A percentile compares a stretch with the other conserved stretches of the same genome.
These are phyloP conservation scores for Pestalotiopsis sp. DNA, from an alignment of 2,329 filamentous ascomycete species.

Conservation along the genomic window DNA sequence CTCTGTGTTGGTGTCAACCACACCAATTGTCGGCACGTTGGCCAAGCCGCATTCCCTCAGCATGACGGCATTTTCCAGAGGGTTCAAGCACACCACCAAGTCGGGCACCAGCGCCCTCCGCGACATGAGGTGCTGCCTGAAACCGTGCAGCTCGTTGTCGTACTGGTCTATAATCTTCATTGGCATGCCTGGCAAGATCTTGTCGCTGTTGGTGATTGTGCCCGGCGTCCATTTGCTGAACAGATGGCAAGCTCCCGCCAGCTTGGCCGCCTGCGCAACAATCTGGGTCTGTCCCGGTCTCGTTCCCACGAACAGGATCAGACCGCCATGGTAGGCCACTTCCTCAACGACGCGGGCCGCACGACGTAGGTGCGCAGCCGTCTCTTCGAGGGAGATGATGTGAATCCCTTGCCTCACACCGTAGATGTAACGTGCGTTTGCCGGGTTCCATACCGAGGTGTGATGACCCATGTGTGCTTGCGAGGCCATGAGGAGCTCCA, in stretches of 20 bases:
- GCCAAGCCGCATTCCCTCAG: conserved; percentile 89
- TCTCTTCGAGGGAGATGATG: conserved; percentile 90
- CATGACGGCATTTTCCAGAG: conserved; percentile 86
- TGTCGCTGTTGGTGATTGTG: conserved; percentile 87
- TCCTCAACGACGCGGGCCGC: conserved; percentile 91
- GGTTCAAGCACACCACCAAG: conserved; percentile 90
- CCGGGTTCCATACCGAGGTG: conserved; percentile 91
- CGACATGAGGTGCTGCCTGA: conserved; percentile 64
- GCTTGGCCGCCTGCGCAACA: conserved; percentile 78
- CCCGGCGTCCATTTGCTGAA: conserved; percentile 94
- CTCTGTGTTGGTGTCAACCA: conserved; percentile 92
- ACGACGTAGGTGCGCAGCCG: conserved; percentile 85
- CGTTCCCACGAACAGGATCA: conserved; percentile 91
- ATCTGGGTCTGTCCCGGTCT: conserved; percentile 78
- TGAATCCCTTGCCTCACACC: conserved; percentile 87
- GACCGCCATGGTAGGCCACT: conserved; percentile 78
- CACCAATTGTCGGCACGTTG: conserved; percentile 89
- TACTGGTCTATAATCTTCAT: conserved; percentile 77
- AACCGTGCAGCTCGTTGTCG: conserved; percentile 65
- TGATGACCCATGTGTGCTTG: conserved; percentile 91
- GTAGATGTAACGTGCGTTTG: conserved; percentile 91
- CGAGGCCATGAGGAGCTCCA: conserved; percentile 86
- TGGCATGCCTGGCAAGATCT: conserved; percentile 73
- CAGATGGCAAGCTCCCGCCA: conserved; percentile 81
- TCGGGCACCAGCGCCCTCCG: conserved; percentile 78